Conservation (phyloP, 2,329 filamentous ascomycete genomes). For the Sarocladium brachiariae region DNA sequence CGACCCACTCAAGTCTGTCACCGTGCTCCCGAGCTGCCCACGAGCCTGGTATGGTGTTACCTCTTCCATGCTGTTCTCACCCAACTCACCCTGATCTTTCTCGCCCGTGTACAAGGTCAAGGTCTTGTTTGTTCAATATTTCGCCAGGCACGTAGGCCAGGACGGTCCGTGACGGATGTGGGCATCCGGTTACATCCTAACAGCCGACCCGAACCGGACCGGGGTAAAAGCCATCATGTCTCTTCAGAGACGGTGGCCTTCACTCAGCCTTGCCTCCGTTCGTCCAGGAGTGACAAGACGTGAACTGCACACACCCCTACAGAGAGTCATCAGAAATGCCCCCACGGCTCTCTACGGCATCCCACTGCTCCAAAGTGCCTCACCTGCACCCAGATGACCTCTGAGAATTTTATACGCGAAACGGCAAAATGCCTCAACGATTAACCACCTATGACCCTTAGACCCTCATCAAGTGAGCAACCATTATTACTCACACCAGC, state of each 20-base stretch:
- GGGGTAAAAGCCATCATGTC: conserved; percentile 1
- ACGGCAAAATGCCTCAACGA: conserved; percentile 7
- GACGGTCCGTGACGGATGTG: not conserved
- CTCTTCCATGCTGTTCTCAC: not conserved
- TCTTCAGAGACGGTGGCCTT: not conserved
- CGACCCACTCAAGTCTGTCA: not conserved
- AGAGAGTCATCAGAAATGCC: not conserved
- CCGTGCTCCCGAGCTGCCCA: not conserved
- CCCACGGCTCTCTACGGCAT: not conserved
- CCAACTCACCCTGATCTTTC: not conserved
- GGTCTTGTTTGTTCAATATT: not conserved
- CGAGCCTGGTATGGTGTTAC: not conserved
- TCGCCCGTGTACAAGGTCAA: not conserved
- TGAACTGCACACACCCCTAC: not conserved
- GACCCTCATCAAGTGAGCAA: conserved; percentile 1
- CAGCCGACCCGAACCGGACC: conserved; percentile 1
- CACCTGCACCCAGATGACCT: conserved; percentile 7
- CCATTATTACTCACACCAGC: not conserved
- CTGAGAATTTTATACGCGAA: conserved; percentile 2
- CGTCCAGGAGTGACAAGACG: not conserved
- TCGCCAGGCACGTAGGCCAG: not conserved
- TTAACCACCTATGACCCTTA: not conserved
- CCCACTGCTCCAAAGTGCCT: conserved; percentile 7
- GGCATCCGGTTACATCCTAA: not conserved
- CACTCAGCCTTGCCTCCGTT: not conserved